Conservation (phyloP, 2,329 filamentous ascomycete genomes). For the Clonostachys solani region DNA sequence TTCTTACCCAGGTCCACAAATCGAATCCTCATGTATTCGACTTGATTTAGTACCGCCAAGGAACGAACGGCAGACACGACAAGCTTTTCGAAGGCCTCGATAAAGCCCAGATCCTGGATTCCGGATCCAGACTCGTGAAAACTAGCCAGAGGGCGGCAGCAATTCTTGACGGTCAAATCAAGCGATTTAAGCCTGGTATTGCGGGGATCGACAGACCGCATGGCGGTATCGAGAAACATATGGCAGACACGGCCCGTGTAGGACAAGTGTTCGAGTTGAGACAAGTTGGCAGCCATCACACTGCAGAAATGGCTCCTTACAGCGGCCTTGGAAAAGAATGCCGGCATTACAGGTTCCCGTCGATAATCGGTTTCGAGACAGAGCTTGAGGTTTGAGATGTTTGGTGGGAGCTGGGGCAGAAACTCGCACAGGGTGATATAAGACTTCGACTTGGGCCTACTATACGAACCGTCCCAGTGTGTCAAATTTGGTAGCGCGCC, state of each 20-base stretch:
- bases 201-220: conserved; percentile 41
- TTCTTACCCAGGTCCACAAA: conserved; percentile 66
- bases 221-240: conserved; percentile 59
- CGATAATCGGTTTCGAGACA: conserved; percentile 70
- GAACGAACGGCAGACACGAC: conserved; percentile 60
- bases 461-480: conserved; percentile 61
- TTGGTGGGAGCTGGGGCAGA: conserved; percentile 47
- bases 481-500: conserved; percentile 61
- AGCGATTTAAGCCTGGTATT: conserved; percentile 56
- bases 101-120: conserved; percentile 69
- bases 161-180: conserved; percentile 71
- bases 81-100: conserved; percentile 65
- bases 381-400: conserved; percentile 60
- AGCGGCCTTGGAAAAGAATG: conserved; percentile 57
- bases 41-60: conserved; percentile 50
- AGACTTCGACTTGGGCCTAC: conserved; percentile 70
- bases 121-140: conserved; percentile 64
- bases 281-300: conserved; percentile 55
- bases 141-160: conserved; percentile 50
- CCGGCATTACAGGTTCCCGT: conserved; percentile 55
- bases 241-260: conserved; percentile 72
- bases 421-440: conserved; percentile 66
- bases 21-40: conserved; percentile 65
- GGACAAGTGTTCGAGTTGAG: conserved; percentile 61
- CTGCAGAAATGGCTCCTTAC: conserved; percentile 61